Percentiles rank a stretch among this genome's conserved stretches.
These are phyloP conservation scores for Penicillium frequentans DNA, from an alignment of 2,329 filamentous ascomycete genomes.

Conservation along the genomic window DNA sequence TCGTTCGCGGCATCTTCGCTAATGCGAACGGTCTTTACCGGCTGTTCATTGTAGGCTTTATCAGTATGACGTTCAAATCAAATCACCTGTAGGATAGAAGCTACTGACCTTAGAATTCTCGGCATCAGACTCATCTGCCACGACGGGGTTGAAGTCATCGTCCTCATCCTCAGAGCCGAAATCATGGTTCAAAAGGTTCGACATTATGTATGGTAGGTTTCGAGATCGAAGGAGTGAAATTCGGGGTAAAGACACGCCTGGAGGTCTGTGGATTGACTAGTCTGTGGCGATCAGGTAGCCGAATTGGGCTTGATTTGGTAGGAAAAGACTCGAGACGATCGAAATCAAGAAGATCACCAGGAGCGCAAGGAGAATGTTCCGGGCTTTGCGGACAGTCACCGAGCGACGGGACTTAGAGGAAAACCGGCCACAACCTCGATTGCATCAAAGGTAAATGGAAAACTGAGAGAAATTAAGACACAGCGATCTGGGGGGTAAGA, in stretches of 20 bases:
- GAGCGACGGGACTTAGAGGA: conserved; percentile 5
- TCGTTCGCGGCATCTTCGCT: conserved; percentile 51
- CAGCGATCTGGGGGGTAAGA: not conserved
- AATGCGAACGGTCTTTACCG: conserved; percentile 24
- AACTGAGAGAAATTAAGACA: not conserved
- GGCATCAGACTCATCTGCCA: conserved; percentile 57
- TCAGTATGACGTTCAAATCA: conserved; percentile 19
- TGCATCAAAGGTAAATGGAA: not conserved
- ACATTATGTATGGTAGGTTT: conserved; percentile 29
- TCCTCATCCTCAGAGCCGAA: conserved; percentile 69
- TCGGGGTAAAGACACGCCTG: not conserved
- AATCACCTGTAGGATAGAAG: not conserved
- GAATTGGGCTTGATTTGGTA: not conserved
- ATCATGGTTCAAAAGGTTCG: conserved; percentile 51
- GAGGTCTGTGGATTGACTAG: not conserved
- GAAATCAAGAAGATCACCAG: not conserved
- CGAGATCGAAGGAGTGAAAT: not conserved
- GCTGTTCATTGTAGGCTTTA: conserved; percentile 21
- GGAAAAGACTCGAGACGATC: not conserved
- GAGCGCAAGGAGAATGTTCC: not conserved
- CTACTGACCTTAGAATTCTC: conserved; percentile 25
- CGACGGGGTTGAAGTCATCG: conserved; percentile 84
- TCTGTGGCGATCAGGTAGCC: not conserved
- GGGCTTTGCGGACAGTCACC: conserved; percentile 14
- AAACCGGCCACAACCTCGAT: not conserved